Conservation (phyloP, 2,329 filamentous ascomycete genomes). For the Aspergillus thermomutatus region DNA sequence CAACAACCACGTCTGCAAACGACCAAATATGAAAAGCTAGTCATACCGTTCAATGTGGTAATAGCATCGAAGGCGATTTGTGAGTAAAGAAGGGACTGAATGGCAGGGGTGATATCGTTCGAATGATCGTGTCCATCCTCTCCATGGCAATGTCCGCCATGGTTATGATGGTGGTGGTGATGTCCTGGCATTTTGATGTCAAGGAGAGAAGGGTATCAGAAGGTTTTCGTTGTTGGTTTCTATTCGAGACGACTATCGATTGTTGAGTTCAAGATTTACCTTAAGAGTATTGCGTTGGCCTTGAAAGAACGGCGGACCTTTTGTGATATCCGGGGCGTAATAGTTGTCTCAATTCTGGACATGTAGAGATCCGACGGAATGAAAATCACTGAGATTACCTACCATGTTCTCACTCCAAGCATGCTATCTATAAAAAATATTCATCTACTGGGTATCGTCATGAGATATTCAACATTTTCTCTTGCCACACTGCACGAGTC, state of each 20-base stretch:
- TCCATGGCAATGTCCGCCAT: constrained; percentile 47
- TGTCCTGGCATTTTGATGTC: constrained; percentile 32
- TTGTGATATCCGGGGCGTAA: constrained; percentile 14
- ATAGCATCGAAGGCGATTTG: constrained; percentile 88
- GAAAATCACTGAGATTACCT: background rate
- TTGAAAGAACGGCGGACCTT: constrained; percentile 8
- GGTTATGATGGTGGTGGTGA: constrained; percentile 37
- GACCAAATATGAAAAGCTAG: background rate
- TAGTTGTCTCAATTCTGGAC: background rate
- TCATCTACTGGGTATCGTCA: background rate
- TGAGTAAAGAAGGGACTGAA: constrained; percentile 86
- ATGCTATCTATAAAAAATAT: background rate
- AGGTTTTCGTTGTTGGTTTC: background rate
- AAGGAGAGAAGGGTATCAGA: background rate
- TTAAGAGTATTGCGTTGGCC: background rate
- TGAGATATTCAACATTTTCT: background rate
- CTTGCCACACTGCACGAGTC: background rate
- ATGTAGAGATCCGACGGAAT: background rate
- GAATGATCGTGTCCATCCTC: constrained; percentile 74
- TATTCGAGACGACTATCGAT: background rate
- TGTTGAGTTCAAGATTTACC: background rate
- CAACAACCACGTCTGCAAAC: background rate
- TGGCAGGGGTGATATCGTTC: constrained; percentile 86
- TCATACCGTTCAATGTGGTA: constrained; percentile 69
- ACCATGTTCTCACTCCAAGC: background rate